Conservation (phyloP, 2,329 filamentous ascomycete species). For the Fusarium siculi region DNA sequence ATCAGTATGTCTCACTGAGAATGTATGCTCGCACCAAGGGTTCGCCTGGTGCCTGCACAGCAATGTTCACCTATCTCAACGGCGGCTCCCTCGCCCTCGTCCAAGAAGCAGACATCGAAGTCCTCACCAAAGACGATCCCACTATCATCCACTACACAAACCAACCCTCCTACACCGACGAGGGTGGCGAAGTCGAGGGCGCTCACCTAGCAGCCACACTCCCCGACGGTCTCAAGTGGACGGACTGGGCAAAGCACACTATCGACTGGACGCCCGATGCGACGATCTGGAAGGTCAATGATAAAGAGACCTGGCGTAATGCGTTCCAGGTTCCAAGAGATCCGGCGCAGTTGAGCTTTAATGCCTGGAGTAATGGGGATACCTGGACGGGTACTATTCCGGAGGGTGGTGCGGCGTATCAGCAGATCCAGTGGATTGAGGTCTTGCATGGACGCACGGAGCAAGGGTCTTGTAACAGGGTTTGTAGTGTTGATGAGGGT, state of each 20-base stretch:
- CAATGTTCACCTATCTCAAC: conserved; percentile 62
- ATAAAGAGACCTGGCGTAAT: conserved; percentile 58
- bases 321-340: conserved; percentile 65
- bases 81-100: conserved; percentile 48
- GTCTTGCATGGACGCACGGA: conserved; percentile 59
- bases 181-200: conserved; percentile 56
- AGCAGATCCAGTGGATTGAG: conserved; percentile 71
- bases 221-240: conserved; percentile 56
- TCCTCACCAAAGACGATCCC: conserved; percentile 57
- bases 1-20: conserved; percentile 51
- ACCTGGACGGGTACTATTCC: conserved; percentile 67
- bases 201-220: conserved; percentile 58
- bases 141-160: conserved; percentile 66
- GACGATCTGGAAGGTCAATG: conserved; percentile 66
- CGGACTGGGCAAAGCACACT: conserved; percentile 66
- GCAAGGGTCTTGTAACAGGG: conserved; percentile 22
- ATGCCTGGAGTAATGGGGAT: conserved; percentile 69
- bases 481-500: conserved; percentile 45
- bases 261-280: conserved; percentile 67
- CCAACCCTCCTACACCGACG: conserved; percentile 61
- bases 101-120: conserved; percentile 63
- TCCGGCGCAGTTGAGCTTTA: conserved; percentile 62
- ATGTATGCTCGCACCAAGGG: conserved; percentile 61
- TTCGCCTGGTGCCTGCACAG: conserved; percentile 58
- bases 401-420: conserved; percentile 57